phyloP scores from a whole-genome alignment of 2,329 filamentous ascomycete genomes.

The Fusarium dimerum region DNA sequence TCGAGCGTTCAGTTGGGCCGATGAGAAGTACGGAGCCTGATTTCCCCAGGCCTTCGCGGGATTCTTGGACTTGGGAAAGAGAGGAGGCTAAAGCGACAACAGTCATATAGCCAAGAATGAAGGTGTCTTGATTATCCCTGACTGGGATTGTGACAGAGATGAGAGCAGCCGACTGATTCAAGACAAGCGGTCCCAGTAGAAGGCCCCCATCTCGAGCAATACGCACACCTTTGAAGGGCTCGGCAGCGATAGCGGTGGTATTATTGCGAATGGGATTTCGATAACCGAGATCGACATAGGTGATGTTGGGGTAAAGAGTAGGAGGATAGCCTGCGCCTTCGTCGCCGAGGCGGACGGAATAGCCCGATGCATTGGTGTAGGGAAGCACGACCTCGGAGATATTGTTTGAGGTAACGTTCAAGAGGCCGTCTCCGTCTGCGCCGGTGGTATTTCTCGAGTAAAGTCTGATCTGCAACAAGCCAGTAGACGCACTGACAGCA shows the following conservation, averaged over 20 bases:
- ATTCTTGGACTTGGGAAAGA: conserved; percentile 62
- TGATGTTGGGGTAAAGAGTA: conserved; percentile 76
- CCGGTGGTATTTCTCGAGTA: conserved; percentile 70
- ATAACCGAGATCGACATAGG: conserved; percentile 53
- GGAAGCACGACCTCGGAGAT: conserved; percentile 61
- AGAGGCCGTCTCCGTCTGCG: conserved; percentile 49
- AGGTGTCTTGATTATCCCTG: conserved; percentile 58
- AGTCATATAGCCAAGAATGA: conserved; percentile 82
- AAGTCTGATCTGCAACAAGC: conserved; percentile 70
- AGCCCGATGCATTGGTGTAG: conserved; percentile 58
- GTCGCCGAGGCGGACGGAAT: conserved; percentile 62
- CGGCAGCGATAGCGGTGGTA: conserved; percentile 46
- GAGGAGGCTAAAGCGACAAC: conserved; percentile 69
- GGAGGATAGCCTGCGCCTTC: conserved; percentile 67
- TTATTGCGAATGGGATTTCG: conserved; percentile 43
- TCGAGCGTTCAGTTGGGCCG: conserved; percentile 66
- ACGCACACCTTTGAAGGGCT: conserved; percentile 51
- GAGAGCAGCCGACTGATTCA: conserved; percentile 74
- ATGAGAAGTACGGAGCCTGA: conserved; percentile 72
- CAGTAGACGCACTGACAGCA: conserved; percentile 55
- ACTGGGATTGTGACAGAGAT: conserved; percentile 82
- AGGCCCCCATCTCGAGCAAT: conserved; percentile 57
- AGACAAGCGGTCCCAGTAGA: conserved; percentile 72
- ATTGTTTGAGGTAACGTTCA: conserved; percentile 62
- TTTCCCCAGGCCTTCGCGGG: conserved; percentile 68